phyloP scores from a whole-genome alignment of 148 eudicot genomes.

The Simmondsia chinensis region DNA sequence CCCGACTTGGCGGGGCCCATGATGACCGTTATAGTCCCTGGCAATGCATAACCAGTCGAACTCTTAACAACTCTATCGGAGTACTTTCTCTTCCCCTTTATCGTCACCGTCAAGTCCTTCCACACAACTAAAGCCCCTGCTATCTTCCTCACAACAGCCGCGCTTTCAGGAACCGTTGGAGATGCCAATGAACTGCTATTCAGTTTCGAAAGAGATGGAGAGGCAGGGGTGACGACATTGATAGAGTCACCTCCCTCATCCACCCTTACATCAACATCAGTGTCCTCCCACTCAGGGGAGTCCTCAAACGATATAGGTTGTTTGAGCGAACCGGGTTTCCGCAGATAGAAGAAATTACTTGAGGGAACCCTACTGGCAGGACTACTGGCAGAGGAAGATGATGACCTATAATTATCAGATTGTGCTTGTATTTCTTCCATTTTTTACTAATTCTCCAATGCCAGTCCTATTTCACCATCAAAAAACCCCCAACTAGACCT shows the following conservation, averaged over 20 bases:
- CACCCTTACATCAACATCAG: conserved; percentile 69
- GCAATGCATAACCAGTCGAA: conserved; percentile 88
- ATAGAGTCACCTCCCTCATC: conserved; percentile 78
- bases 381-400: conserved; percentile 59
- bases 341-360: conserved; percentile 44
- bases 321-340: conserved; percentile 42
- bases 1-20: conserved; percentile 99
- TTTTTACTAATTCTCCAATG: too few relatives aligned
- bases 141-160: conserved; percentile 49
- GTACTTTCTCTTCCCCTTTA: conserved; percentile 81
- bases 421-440: conserved; percentile 64
- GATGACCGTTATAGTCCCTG: conserved; percentile 92
- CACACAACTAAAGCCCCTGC: conserved; percentile 82
- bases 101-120: conserved; percentile 82
- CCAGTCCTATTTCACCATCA: too few relatives aligned
- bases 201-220: conserved; percentile 80
- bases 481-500: too few relatives aligned
- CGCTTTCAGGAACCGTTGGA: conserved; percentile 65
- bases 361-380: conserved; percentile 52
- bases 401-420: conserved; percentile 55
- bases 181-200: conserved; percentile 84
- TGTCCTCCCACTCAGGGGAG: conserved; percentile 96
- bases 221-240: conserved; percentile 60
- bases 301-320: too few relatives aligned
- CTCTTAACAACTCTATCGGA: conserved; percentile 90